Base-by-base conservation (phyloP, 495 filamentous ascomycete species). In the Talaromyces trachyspermus region DNA sequence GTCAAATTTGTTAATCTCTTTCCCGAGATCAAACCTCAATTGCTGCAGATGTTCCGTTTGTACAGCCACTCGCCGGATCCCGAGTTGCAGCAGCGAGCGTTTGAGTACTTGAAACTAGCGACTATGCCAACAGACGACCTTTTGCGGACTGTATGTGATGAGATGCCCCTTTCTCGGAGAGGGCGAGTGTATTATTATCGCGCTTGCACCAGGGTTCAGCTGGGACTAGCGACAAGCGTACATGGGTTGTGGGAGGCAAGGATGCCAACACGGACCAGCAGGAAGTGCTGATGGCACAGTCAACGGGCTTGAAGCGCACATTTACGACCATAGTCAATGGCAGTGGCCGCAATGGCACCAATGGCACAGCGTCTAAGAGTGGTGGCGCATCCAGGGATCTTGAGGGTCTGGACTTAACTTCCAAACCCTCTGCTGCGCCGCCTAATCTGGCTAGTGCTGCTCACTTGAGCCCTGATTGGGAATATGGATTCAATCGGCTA, bases 91-190 rank as follows among this genome's bases (percentile, higher is more conserved):
- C 94, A 99, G 62, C 72, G 94, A 63, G 90, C 94, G 14, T 99
- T 87, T 68, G 94, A 99, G 63, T 99, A 97, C 59, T 76, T 97
- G 51, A 81, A 84, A 2, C 73, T 99, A 46, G 89, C 89, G 17
- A 89, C 80, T 33, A 73, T 94, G 49, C 84, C 86, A 0, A 86
- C 86, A 2, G 94, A 99, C 52, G 89, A 97, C 53, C 78, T 99
- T 14, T 74, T 99, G 9, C 85, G 94, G 40, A 97, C 94, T 1
- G 86, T 99, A 1, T 95, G 88, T 64, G 94, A 99, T 57, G 94
- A 99, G 60, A 97, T 99, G 94, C 94, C 94, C 90, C 94, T 0
- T 99, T 97, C 70, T 94, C 94, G 0, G 90, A 99, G 63, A 79
- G 94, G 43, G 79, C 91, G 15, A 96, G 90, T 3, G 92, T 92